Base-by-base conservation (phyloP, 306 rosid genomes). In the Prunus davidiana region DNA sequence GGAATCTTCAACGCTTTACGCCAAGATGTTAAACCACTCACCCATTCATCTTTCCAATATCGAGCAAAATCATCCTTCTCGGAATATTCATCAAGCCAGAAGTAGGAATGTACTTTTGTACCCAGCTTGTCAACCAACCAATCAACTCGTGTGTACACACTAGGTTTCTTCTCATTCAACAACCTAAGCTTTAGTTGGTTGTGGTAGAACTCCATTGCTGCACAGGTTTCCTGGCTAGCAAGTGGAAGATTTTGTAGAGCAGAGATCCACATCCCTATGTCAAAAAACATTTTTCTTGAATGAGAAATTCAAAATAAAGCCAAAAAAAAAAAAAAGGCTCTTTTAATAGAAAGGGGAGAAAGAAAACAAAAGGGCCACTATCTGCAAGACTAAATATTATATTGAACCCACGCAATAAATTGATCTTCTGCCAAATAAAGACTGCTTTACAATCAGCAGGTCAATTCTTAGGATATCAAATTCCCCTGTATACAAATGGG, bases 1-100 rank as follows among this genome's bases (percentile, higher is more conserved):
- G 90, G 88, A 76, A 94, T 91, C 74, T 78, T 78, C 84, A 87
- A 86, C 11, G 96, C 86, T 82, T 87, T 86, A 83, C 91, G 93
- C 98, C 96, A 92, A 67, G 93, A 86, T 61, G 98, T 91, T 81
- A 91, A 89, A 56, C 97, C 98, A 76, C 92, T 90, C 65, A 75
- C 76, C 97, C 97, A 89, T 84, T 94, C 97, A 67, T 92, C 86
- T 86, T 89, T 91, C 91, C 93, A 84, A 76, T 94, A 94, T 52
- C 92, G 87, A 19, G 91, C 93, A 91, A 86, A 90, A 73, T 84
- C 93, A 76, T 86, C 97, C 81, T 89, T 91, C 75, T 78, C 97
- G 0, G 93, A 81, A 88, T 85, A 94, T 87, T 94, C 98, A 82
- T 89, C 97, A 67, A 94, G 97, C 97, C 97, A 91, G 78, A 91